phyloP scores from a whole-genome alignment of 768 basidiomycete species.

The Xerocomellus chrysenteron region DNA sequence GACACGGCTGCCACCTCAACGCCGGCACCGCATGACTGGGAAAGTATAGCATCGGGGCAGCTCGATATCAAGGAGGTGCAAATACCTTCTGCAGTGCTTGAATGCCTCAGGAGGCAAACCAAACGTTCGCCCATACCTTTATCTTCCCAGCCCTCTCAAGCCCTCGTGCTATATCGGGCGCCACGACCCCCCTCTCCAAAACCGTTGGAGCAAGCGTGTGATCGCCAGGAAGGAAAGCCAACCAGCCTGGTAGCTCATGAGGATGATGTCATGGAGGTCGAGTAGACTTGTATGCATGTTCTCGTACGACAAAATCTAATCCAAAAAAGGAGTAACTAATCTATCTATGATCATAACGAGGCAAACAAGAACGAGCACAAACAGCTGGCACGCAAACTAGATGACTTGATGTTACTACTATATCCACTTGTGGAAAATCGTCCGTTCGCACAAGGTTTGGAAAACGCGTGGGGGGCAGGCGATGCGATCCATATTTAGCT shows the following conservation, averaged over 20 bases:
- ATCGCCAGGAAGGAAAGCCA: not conserved
- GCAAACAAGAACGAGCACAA: constrained; percentile 20
- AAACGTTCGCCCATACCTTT: constrained; percentile 23
- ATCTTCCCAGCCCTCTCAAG: constrained; percentile 33
- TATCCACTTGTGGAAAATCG: constrained; percentile 6
- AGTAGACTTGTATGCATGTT: constrained; percentile 23
- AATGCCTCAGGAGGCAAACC: constrained; percentile 40
- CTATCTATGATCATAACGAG: constrained; percentile 29
- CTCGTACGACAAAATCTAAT: constrained; percentile 26
- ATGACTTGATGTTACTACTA: constrained; percentile 6
- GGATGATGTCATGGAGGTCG: constrained; percentile 58
- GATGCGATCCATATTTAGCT: constrained; percentile 10
- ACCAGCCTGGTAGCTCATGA: not conserved
- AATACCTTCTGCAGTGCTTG: constrained; percentile 47
- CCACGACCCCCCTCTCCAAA: constrained; percentile 26
- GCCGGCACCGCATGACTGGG: constrained; percentile 24
- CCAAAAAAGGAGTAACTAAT: constrained; percentile 19
- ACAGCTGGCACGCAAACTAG: constrained; percentile 20
- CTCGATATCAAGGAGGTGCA: constrained; percentile 29
- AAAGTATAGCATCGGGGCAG: constrained; percentile 26
- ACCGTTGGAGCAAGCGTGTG: not conserved
- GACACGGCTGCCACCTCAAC: constrained; percentile 24
- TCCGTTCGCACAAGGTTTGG: constrained; percentile 4
- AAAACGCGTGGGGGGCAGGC: not conserved
- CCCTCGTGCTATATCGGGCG: constrained; percentile 56